phyloP scores from a whole-genome alignment of 208 protist species.

The Wallacemonas sp. region DNA sequence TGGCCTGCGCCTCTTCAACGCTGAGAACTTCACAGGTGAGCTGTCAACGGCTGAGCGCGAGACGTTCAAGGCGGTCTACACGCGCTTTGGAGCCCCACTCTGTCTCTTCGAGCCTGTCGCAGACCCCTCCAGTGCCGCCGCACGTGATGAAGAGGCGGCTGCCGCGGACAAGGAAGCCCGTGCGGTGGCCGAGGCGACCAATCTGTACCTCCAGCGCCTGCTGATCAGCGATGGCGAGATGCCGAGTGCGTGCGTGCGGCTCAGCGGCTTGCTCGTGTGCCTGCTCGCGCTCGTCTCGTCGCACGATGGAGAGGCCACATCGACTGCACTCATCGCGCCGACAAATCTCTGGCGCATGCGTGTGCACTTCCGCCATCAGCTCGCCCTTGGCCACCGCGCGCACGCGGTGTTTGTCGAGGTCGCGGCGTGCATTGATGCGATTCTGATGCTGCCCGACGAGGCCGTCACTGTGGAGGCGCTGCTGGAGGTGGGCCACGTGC shows the following conservation, averaged over 20 bases:
- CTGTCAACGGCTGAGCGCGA: conserved; percentile 57
- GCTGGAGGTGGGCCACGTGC: conserved; percentile 81
- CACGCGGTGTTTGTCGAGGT: conserved; percentile 74
- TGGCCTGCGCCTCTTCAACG: conserved; percentile 82
- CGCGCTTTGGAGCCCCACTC: conserved; percentile 34
- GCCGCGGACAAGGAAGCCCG: conserved; percentile 10
- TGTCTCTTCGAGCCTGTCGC: background rate
- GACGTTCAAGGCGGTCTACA: conserved; percentile 33
- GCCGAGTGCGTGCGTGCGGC: conserved; percentile 55
- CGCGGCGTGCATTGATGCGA: conserved; percentile 64
- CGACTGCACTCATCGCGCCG: conserved; percentile 38
- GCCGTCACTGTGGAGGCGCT: conserved; percentile 56
- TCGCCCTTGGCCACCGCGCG: conserved; percentile 65
- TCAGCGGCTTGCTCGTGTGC: conserved; percentile 68
- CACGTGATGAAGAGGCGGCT: conserved; percentile 8
- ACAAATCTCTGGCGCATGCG: conserved; percentile 73
- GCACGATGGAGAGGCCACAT: conserved; percentile 14
- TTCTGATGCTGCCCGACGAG: conserved; percentile 50
- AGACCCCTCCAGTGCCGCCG: background rate
- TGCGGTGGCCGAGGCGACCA: conserved; percentile 20
- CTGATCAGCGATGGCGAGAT: conserved; percentile 89
- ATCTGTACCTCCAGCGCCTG: conserved; percentile 70
- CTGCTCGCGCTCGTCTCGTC: conserved; percentile 49
- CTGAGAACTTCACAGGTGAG: conserved; percentile 87
- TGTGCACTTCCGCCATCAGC: conserved; percentile 77